These are phyloP conservation scores for Fraxinus greggii DNA, from an alignment of 305 asterid genomes.

Conservation along the genomic window DNA sequence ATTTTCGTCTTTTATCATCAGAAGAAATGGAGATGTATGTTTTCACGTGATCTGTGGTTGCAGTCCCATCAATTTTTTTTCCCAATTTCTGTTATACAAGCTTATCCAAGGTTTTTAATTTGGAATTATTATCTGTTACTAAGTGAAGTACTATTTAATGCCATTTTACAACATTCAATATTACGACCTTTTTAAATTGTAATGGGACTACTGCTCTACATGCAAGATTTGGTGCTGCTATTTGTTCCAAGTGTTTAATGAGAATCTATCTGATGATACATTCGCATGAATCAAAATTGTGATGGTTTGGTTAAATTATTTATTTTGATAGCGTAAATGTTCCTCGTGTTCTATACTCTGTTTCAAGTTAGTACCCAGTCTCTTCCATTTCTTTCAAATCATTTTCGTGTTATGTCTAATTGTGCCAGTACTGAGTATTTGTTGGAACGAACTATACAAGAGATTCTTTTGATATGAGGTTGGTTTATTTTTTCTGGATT, in stretches of 20 bases:
- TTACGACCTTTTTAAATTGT: not conserved
- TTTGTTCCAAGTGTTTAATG: not conserved
- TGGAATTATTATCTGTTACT: not conserved
- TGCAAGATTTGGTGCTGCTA: constrained; percentile 8
- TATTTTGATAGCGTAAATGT: not conserved
- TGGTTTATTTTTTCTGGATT: not conserved
- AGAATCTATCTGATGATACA: not conserved
- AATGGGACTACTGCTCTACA: not conserved
- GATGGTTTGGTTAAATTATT: not conserved
- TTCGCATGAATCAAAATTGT: not conserved
- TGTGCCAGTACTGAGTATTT: not conserved
- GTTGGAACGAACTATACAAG: not conserved
- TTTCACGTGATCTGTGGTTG: constrained; percentile 7
- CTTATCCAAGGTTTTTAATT: not conserved
- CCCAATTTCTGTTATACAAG: not conserved
- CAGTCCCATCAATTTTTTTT: not conserved
- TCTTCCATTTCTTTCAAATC: not conserved
- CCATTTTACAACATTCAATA: not conserved
- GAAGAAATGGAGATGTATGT: not conserved
- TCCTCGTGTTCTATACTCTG: not conserved
- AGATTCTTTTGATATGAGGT: not conserved
- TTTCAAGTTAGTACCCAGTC: not conserved
- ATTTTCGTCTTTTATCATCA: not conserved
- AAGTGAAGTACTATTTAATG: not conserved
- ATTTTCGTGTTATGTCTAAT: not conserved